These are phyloP conservation scores for Rhododendron griersonianum DNA, from an alignment of 148 eudicot species.

Conservation along the genomic window DNA sequence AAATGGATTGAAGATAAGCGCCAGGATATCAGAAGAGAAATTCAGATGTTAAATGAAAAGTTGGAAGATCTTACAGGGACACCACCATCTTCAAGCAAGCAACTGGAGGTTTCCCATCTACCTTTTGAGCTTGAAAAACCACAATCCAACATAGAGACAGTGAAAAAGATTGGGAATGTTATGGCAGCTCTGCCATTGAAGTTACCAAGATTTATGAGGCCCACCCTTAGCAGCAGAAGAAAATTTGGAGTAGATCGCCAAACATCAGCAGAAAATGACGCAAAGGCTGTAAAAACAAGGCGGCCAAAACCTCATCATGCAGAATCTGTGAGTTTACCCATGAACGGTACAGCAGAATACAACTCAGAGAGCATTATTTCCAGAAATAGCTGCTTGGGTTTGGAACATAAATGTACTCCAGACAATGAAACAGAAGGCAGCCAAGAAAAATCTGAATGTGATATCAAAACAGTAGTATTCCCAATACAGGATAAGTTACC, in stretches of 20 bases:
- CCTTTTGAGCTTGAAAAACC: slow-evolving; percentile 1
- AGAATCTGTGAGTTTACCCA: slow-evolving; percentile 20
- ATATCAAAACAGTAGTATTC: neutral
- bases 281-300: slow-evolving; percentile 10
- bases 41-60: slow-evolving; percentile 13
- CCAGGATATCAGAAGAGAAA: slow-evolving; percentile 8
- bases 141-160: neutral
- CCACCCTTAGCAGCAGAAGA: slow-evolving; percentile 20
- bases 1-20: slow-evolving; percentile 19
- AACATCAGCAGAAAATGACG: neutral
- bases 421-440: slow-evolving; percentile 15
- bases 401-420: neutral
- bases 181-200: neutral
- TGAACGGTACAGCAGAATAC: slow-evolving; percentile 5
- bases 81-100: slow-evolving; percentile 9
- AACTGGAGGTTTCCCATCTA: slow-evolving; percentile 14
- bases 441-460: slow-evolving; percentile 4
- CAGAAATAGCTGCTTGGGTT: slow-evolving; percentile 20
- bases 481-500: neutral
- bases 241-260: slow-evolving; percentile 11
- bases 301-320: slow-evolving; percentile 4
- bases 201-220: slow-evolving; percentile 25
- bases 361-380: slow-evolving; percentile 22
- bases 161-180: neutral
- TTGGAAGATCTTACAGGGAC: slow-evolving; percentile 12